Evolutionary conservation across 129 eudicot species (phyloP).

Genomic region (Mikania micrantha): DNA sequence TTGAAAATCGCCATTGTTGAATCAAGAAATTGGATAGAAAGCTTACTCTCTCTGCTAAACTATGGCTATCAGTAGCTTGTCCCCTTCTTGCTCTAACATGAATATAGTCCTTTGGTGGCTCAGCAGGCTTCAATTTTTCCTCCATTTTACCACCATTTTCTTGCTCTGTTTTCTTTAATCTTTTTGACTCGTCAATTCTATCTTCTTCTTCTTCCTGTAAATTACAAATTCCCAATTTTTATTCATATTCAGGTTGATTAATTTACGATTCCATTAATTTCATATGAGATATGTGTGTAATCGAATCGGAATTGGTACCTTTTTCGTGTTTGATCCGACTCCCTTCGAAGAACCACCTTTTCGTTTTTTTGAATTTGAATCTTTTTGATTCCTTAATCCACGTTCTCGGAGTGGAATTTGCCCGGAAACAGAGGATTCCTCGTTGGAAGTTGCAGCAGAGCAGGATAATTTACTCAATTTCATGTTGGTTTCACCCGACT

Average conservation of each 20-base stretch:
- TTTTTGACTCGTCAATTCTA: slow-evolving; percentile 40
- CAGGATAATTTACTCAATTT: slow-evolving; percentile 27
- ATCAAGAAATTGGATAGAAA: neutral
- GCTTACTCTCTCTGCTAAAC: slow-evolving; percentile 92
- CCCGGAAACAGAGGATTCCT: slow-evolving; percentile 35
- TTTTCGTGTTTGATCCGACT: slow-evolving; percentile 24
- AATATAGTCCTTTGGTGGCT: slow-evolving; percentile 35
- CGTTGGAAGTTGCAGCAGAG: slow-evolving; percentile 29
- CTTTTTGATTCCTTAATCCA: slow-evolving; percentile 25
- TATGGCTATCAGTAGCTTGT: slow-evolving; percentile 96
- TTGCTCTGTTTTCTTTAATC: slow-evolving; percentile 32
- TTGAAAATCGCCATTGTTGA: neutral
- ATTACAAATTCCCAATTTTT: neutral
- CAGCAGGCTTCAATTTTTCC: slow-evolving; percentile 28
- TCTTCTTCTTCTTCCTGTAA: slow-evolving; percentile 47
- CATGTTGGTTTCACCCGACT: slow-evolving; percentile 24
- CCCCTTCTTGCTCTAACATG: slow-evolving; percentile 96
- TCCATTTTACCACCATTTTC: slow-evolving; percentile 33
- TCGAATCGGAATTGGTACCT: slow-evolving; percentile 20
- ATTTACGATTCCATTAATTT: neutral
- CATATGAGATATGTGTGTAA: no score
- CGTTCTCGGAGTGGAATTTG: slow-evolving; percentile 25
- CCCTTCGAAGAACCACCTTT: slow-evolving; percentile 47
- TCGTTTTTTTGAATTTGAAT: slow-evolving; percentile 53
- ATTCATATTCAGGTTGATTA: neutral